Percentiles rank a stretch among this genome's conserved stretches.
phyloP scores from a whole-genome alignment of 2,329 filamentous ascomycete species.

The Diaporthe sp. region DNA sequence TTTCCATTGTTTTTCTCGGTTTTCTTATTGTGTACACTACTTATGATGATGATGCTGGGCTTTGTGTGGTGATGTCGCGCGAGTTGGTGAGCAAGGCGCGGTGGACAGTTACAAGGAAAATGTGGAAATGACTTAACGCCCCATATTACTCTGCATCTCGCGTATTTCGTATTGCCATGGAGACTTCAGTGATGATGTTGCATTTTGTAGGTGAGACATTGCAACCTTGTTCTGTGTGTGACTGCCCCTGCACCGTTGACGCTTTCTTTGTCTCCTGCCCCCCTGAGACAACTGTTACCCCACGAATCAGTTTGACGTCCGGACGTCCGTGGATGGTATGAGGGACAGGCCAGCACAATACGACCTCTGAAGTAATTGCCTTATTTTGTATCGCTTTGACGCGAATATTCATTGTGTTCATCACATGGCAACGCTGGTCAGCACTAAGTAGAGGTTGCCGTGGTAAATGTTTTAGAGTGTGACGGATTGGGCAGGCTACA shows the following conservation, averaged over 20 bases:
- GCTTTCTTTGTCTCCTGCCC: background rate
- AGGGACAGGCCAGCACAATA: background rate
- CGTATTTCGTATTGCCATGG: background rate
- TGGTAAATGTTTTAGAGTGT: background rate
- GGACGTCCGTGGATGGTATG: background rate
- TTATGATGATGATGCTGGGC: background rate
- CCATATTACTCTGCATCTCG: background rate
- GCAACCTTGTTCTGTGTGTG: background rate
- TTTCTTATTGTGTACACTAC: background rate
- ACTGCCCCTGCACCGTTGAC: background rate
- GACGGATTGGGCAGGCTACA: background rate
- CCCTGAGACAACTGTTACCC: background rate
- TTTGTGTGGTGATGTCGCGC: background rate
- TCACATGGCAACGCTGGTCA: accelerated
- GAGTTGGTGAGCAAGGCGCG: slow-evolving; percentile 9
- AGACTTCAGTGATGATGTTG: background rate
- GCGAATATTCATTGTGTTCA: background rate
- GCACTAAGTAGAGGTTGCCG: too few relatives aligned
- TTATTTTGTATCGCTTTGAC: background rate
- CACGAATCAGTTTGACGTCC: background rate
- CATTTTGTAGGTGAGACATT: background rate
- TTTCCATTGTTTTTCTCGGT: slow-evolving; percentile 13
- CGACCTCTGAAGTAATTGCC: background rate
- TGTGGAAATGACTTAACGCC: slow-evolving; percentile 22
- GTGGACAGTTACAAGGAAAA: slow-evolving; percentile 4